Conservation (phyloP, 306 rosid genomes). For the Prunus padus region DNA sequence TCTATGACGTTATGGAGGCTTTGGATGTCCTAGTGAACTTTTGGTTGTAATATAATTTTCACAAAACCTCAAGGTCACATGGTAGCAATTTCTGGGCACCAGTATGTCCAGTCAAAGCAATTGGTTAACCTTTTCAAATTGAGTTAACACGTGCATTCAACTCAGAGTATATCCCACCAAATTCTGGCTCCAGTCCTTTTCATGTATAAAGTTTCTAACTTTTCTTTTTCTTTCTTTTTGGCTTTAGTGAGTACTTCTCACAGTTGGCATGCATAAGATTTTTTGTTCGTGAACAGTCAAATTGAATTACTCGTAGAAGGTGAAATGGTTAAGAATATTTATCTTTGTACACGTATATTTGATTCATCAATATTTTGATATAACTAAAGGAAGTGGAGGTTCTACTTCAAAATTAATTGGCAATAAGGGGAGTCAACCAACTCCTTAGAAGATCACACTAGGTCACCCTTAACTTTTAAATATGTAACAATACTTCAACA, state of each 20-base stretch:
- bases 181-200: neutral
- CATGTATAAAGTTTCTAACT: neutral
- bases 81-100: slow-evolving; percentile 40
- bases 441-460: too few relatives aligned
- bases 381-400: too few relatives aligned
- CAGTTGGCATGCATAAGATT: neutral
- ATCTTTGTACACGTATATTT: too few relatives aligned
- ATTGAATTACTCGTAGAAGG: too few relatives aligned
- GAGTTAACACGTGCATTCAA: neutral
- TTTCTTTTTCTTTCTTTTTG: too few relatives aligned
- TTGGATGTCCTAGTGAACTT: neutral
- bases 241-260: neutral
- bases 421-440: too few relatives aligned
- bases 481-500: too few relatives aligned
- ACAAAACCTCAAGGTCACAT: slow-evolving; percentile 30
- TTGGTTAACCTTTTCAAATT: slow-evolving; percentile 23
- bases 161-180: neutral
- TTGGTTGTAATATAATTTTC: slow-evolving; percentile 2
- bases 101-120: slow-evolving; percentile 26
- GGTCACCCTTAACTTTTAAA: too few relatives aligned
- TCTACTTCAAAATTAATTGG: too few relatives aligned
- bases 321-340: too few relatives aligned
- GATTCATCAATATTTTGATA: too few relatives aligned
- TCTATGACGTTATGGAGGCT: neutral
- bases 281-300: neutral